Evolutionary conservation across 1,284 basidiomycete genomes (phyloP), one percentile per base, ranked within the genome.

Genomic region (Leccinum subatratum): DNA sequence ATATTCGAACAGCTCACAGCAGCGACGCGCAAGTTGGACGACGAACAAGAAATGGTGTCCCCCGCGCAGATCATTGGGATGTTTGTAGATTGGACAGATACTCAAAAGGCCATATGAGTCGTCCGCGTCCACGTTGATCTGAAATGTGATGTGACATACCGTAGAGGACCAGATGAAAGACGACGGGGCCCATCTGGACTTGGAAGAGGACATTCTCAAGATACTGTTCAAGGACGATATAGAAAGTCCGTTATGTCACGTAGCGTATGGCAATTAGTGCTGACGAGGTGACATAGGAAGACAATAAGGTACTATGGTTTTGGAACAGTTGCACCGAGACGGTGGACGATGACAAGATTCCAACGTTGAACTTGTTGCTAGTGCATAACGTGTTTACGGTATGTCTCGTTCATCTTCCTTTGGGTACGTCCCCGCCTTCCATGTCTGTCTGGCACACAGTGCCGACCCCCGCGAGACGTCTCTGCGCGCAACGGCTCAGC

Each of bases 31-130:
- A 88, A 92, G 20, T 81, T 91, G 57, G 91, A 92, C 3, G 88
- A 89, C 2, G 89, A 89, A 57, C 86, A 93, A 69, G 86, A 89
- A 28, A 93, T 96, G 88, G 86, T 96, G 18, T 82, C 88, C 0
- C 89, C 94, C 0, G 77, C 86, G 14, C 94, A 96, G 74, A 90
- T 96, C 66, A 92, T 90, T 0, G 78, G 90, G 28, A 87, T 98
- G 79, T 85, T 99, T 70, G 81, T 93, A 3, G 95, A 98, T 73
- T 99, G 96, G 96, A 94, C 92, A 2, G 92, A 98, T 77, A 93
- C 96, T 0, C 83, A 86, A 71, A 96, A 94, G 74, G 86, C 86
- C 34, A 83, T 90, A 82, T 92, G 69, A 75, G 87, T 82, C 65
- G 73, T 61, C 77, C 30, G 9, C n/a, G n/a, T 22, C 30, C 9